phyloP scores from a whole-genome alignment of 192 early-diverging fungal genomes.

The Coemansia sp. region DNA sequence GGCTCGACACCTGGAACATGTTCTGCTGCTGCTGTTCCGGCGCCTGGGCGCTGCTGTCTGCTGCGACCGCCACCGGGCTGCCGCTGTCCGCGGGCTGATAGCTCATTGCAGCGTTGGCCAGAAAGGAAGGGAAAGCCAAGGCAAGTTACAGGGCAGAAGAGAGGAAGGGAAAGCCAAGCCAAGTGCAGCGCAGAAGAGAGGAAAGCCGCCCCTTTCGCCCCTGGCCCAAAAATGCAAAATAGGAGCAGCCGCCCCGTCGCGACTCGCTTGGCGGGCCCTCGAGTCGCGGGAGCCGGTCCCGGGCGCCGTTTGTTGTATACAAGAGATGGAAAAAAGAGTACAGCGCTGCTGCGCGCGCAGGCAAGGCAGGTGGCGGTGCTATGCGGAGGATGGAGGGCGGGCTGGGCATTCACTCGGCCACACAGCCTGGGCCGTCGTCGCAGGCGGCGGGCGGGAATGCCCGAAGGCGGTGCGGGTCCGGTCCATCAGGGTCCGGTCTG shows the following conservation, averaged over 20 bases:
- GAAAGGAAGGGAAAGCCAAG: too few species aligned
- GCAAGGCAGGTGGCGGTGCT: too few species aligned
- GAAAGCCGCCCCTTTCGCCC: neutral
- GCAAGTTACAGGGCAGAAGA: neutral
- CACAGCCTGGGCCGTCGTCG: constrained; percentile 1
- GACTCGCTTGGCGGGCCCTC: too few species aligned
- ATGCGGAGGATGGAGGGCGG: too few species aligned
- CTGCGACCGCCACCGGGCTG: too few species aligned
- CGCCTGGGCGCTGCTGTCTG: neutral
- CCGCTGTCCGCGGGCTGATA: neutral
- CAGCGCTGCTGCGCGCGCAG: too few species aligned
- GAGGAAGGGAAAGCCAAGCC: neutral
- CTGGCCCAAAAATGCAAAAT: neutral
- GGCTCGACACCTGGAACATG: constrained; percentile 53
- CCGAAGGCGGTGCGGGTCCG: neutral
- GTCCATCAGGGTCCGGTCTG: neutral
- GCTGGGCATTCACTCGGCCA: too few species aligned
- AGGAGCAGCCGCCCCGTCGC: too few species aligned
- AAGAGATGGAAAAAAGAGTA: too few species aligned
- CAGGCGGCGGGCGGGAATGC: neutral
- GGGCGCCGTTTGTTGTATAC: too few species aligned
- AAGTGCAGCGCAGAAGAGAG: neutral
- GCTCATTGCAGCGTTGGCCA: neutral
- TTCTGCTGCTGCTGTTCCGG: constrained; percentile 15
- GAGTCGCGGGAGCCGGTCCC: too few species aligned